These are phyloP conservation scores for Fusarium transvaalense DNA, from an alignment of 2,329 filamentous ascomycete species.

Conservation along the genomic window DNA sequence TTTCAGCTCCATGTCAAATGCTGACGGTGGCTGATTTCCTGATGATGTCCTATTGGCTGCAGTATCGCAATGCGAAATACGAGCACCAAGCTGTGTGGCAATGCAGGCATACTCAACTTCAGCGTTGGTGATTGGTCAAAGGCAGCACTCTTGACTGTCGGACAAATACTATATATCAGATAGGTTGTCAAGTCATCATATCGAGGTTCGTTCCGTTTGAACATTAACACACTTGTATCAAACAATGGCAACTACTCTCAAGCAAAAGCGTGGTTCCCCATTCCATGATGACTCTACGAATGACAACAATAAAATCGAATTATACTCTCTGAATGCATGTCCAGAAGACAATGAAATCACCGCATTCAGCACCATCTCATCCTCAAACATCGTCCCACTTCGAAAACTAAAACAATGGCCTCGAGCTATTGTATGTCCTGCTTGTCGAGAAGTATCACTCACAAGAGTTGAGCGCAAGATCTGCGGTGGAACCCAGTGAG, in stretches of 20 bases:
- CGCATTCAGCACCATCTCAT: constrained; percentile 38
- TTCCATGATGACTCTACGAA: neutral
- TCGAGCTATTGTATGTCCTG: constrained; percentile 37
- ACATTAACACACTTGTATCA: too few species aligned
- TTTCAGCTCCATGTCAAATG: neutral
- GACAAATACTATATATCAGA: constrained; percentile 2
- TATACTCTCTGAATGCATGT: neutral
- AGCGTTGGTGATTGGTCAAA: neutral
- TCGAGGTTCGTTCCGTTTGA: too few species aligned
- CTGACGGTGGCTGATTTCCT: constrained; percentile 17
- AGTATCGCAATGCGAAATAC: constrained; percentile 30
- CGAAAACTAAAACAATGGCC: constrained; percentile 43
- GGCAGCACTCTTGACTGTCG: neutral
- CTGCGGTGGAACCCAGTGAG: constrained; percentile 43
- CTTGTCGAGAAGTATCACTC: constrained; percentile 40
- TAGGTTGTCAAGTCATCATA: too few species aligned
- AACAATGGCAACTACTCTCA: constrained; percentile 14
- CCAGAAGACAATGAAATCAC: constrained; percentile 8
- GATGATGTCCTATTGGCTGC: constrained; percentile 16
- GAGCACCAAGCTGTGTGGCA: constrained; percentile 5
- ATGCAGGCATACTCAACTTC: constrained; percentile 19
- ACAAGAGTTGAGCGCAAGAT: constrained; percentile 42
- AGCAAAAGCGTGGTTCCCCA: neutral
- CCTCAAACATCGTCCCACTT: constrained; percentile 34
- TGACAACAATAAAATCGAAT: constrained; percentile 29